Percentiles rank a stretch among this genome's conserved stretches.
phyloP scores from a whole-genome alignment of 73 alveolate genomes.

The Durusdinium trenchii region DNA sequence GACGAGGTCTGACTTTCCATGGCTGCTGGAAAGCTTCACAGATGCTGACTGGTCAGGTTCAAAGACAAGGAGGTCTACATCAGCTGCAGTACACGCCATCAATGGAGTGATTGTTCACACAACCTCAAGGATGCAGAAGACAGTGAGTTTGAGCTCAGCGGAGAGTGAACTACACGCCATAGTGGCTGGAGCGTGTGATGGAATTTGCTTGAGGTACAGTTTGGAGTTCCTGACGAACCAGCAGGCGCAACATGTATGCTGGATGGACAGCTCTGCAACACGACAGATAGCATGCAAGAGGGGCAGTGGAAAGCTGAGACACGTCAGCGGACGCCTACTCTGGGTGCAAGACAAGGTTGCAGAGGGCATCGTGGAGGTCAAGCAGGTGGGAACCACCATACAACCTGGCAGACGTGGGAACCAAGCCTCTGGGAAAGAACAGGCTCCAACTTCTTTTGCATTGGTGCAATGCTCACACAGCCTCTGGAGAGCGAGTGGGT shows the following conservation, averaged over 20 bases:
- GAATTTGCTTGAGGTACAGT: not conserved
- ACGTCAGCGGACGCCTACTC: not conserved
- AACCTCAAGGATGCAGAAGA: not conserved
- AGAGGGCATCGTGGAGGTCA: not conserved
- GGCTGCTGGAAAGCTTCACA: not conserved
- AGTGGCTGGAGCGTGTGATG: not conserved
- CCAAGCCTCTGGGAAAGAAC: not conserved
- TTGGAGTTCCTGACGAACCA: not conserved
- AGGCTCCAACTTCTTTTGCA: not conserved
- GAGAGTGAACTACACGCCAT: not conserved
- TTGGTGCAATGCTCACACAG: too few relatives aligned
- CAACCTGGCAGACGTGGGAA: not conserved
- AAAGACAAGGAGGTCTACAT: not conserved
- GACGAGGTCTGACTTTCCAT: not conserved
- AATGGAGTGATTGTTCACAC: not conserved
- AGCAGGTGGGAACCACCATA: not conserved
- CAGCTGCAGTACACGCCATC: not conserved
- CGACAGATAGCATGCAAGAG: not conserved
- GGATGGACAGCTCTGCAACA: not conserved
- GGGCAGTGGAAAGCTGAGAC: not conserved
- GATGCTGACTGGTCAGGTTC: not conserved
- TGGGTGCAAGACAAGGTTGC: not conserved
- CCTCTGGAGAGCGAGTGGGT: too few relatives aligned
- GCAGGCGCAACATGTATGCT: not conserved
- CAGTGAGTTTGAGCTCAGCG: not conserved